Evolutionary conservation across 495 filamentous ascomycete species (phyloP).

Genomic region (Parathielavia appendiculata): DNA sequence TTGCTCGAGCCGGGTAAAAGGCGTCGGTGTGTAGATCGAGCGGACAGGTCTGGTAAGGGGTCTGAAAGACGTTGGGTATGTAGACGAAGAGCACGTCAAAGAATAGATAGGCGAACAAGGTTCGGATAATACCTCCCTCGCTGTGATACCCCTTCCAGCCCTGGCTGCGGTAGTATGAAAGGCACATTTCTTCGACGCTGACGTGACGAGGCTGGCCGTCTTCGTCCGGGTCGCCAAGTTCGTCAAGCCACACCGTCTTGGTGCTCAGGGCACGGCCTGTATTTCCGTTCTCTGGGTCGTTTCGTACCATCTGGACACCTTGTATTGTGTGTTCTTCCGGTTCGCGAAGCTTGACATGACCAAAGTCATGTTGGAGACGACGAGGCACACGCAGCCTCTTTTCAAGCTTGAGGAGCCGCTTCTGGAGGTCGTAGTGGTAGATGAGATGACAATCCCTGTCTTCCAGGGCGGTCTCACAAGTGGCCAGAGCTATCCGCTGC

Average conservation of each 20-base stretch:
- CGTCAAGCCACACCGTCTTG: slow-evolving; percentile 86
- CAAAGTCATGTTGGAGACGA: slow-evolving; percentile 88
- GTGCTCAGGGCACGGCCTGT: slow-evolving; percentile 48
- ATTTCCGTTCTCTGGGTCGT: slow-evolving; percentile 40
- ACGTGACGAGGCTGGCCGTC: slow-evolving; percentile 44
- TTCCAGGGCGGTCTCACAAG: slow-evolving; percentile 81
- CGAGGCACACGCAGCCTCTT: slow-evolving; percentile 76
- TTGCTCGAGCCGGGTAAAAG: slow-evolving; percentile 78
- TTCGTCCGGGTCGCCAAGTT: slow-evolving; percentile 58
- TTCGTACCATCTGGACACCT: slow-evolving; percentile 68
- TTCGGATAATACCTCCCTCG: slow-evolving; percentile 85
- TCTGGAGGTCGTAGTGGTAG: slow-evolving; percentile 91
- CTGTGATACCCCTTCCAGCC: slow-evolving; percentile 94
- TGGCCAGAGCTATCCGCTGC: slow-evolving; percentile 70
- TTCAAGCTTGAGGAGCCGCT: slow-evolving; percentile 85
- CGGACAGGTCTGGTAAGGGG: slow-evolving; percentile 86
- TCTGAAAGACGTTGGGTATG: slow-evolving; percentile 95
- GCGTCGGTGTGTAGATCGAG: slow-evolving; percentile 90
- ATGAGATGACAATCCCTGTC: slow-evolving; percentile 85
- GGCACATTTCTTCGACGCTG: slow-evolving; percentile 84
- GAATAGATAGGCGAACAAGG: slow-evolving; percentile 87
- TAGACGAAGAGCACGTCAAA: slow-evolving; percentile 91
- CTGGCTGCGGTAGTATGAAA: slow-evolving; percentile 72
- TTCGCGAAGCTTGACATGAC: slow-evolving; percentile 68
- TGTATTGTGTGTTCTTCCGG: slow-evolving; percentile 68